These are phyloP conservation scores for Sarocladium oryzae DNA, from an alignment of 2,329 filamentous ascomycete genomes.

Conservation along the genomic window DNA sequence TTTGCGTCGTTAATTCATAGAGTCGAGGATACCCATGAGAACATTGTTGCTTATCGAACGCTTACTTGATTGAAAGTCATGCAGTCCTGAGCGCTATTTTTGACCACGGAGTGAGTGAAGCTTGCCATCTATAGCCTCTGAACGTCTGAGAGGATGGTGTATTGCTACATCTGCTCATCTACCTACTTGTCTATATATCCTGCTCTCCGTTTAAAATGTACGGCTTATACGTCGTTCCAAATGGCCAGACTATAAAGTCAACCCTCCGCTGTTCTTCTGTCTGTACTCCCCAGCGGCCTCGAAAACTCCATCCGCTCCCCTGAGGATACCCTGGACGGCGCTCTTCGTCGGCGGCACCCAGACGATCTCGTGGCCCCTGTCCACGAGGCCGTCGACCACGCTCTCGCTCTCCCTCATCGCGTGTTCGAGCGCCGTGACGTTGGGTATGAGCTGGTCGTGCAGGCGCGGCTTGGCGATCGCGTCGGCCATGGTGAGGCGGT, in stretches of 20 bases:
- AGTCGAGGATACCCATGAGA: slow-evolving; percentile 13
- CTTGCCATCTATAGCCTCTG: no score
- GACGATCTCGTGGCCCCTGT: slow-evolving; percentile 63
- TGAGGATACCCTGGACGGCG: slow-evolving; percentile 63
- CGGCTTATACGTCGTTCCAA: no score
- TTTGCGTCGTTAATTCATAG: neutral
- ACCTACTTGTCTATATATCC: neutral
- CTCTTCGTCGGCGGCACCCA: slow-evolving; percentile 59
- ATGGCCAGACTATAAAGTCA: slow-evolving; percentile 35
- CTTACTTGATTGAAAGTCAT: neutral
- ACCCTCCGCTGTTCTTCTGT: slow-evolving; percentile 63
- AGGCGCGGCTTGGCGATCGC: slow-evolving; percentile 63
- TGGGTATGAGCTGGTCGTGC: slow-evolving; percentile 78
- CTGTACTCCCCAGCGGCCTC: slow-evolving; percentile 73
- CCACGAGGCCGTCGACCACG: slow-evolving; percentile 56
- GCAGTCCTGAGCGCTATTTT: no score
- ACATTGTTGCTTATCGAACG: neutral
- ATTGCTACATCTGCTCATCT: no score
- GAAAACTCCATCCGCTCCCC: slow-evolving; percentile 59
- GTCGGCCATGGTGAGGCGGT: slow-evolving; percentile 47
- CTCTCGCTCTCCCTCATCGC: slow-evolving; percentile 44
- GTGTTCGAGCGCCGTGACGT: slow-evolving; percentile 61
- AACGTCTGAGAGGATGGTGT: no score
- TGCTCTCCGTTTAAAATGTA: no score
- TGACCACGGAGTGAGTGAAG: no score